These are phyloP conservation scores for Teunomyces gatunensis DNA, from an alignment of 805 yeast genomes.

Conservation along the genomic window DNA sequence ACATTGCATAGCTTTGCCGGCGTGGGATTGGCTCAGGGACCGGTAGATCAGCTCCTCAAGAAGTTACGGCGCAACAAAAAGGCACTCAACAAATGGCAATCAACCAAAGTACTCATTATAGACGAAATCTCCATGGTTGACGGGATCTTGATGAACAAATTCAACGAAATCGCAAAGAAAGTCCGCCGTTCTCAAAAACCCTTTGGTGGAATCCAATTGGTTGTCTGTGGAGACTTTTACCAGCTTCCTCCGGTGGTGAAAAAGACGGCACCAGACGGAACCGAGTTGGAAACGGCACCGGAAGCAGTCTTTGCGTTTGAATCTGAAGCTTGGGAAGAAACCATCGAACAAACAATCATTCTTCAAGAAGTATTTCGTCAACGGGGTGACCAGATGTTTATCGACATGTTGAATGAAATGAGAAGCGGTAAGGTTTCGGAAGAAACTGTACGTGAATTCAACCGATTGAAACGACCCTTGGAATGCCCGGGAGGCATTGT, in stretches of 20 bases:
- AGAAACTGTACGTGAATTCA: constrained; percentile 49
- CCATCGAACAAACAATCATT: constrained; percentile 56
- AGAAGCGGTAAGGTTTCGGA: constrained; percentile 58
- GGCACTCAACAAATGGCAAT: constrained; percentile 53
- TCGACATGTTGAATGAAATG: constrained; percentile 73
- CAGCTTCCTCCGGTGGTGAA: constrained; percentile 74
- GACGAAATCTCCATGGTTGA: constrained; percentile 85
- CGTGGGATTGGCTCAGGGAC: constrained; percentile 67
- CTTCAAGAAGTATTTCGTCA: constrained; percentile 72
- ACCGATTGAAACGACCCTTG: constrained; percentile 50
- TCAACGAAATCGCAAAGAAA: constrained; percentile 57
- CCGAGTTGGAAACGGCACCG: constrained; percentile 15
- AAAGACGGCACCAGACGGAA: constrained; percentile 25
- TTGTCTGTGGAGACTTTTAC: constrained; percentile 78
- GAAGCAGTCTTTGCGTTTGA: constrained; percentile 60
- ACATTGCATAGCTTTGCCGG: constrained; percentile 79
- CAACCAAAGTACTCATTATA: constrained; percentile 57
- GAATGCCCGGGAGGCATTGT: constrained; percentile 54
- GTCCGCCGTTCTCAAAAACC: constrained; percentile 49
- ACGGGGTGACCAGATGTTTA: constrained; percentile 66
- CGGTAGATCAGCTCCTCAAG: constrained; percentile 42
- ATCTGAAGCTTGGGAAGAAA: constrained; percentile 56
- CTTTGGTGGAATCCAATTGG: constrained; percentile 78
- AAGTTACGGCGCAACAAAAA: constrained; percentile 54
- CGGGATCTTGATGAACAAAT: constrained; percentile 61